These are phyloP conservation scores for Phytophthora pluvialis DNA, from an alignment of 352 stramenopile species.

Conservation along the genomic window DNA sequence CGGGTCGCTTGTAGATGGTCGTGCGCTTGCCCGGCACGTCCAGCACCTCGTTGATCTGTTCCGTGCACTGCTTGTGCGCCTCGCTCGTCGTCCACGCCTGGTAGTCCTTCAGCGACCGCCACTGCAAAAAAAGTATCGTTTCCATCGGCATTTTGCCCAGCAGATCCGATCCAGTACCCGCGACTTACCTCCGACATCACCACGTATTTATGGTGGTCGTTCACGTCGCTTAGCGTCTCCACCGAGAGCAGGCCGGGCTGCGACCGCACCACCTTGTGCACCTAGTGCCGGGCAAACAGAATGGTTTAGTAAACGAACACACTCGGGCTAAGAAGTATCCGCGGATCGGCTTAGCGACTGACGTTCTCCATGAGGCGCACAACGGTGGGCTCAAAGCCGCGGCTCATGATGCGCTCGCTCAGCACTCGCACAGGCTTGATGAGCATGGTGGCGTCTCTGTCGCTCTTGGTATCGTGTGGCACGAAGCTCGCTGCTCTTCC, in stretches of 20 bases:
- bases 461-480: not conserved
- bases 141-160: not conserved
- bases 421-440: slow-evolving; percentile 78
- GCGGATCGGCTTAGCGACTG: slow-evolving; percentile 4
- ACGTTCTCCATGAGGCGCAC: slow-evolving; percentile 84
- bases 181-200: slow-evolving; percentile 77
- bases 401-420: slow-evolving; percentile 85
- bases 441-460: slow-evolving; percentile 26
- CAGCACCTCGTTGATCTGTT: slow-evolving; percentile 87
- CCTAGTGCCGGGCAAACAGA: slow-evolving; percentile 35
- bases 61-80: slow-evolving; percentile 81
- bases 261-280: slow-evolving; percentile 75
- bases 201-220: slow-evolving; percentile 90
- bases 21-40: slow-evolving; percentile 87
- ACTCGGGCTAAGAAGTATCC: too few relatives aligned
- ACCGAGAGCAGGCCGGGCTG: slow-evolving; percentile 82
- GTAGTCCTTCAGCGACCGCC: slow-evolving; percentile 84
- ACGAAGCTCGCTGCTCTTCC: slow-evolving; percentile 1
- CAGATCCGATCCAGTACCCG: not conserved
- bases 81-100: slow-evolving; percentile 78
- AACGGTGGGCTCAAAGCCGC: slow-evolving; percentile 85
- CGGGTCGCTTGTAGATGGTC: slow-evolving; percentile 79
- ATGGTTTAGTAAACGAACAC: not conserved
- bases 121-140: slow-evolving; percentile 45
- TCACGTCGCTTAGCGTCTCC: slow-evolving; percentile 82